A percentile compares a stretch with the other conserved stretches of the same genome.
These are phyloP conservation scores for Xylaria sp. DNA, from an alignment of 2,329 filamentous ascomycete genomes.

Conservation along the genomic window DNA sequence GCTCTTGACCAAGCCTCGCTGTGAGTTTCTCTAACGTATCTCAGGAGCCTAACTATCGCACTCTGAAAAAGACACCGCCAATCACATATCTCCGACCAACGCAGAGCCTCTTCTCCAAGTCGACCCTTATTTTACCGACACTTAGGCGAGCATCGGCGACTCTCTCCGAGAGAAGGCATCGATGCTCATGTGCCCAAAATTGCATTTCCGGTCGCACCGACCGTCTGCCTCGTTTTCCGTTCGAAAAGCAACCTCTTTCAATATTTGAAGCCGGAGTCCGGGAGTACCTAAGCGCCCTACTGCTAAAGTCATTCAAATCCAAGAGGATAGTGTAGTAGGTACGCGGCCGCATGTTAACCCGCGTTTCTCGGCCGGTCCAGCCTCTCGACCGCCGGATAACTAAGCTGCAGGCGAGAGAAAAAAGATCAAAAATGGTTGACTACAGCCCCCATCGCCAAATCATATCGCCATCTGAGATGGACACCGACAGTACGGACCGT, in stretches of 20 bases:
- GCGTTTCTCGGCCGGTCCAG: conserved; percentile 19
- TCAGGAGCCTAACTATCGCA: not conserved
- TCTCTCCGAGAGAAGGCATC: conserved; percentile 21
- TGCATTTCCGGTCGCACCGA: conserved; percentile 30
- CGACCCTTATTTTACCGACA: not conserved
- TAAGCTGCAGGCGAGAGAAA: not conserved
- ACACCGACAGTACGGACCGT: conserved; percentile 13
- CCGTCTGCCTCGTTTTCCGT: not conserved
- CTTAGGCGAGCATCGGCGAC: conserved; percentile 28
- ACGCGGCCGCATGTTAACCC: conserved; percentile 9
- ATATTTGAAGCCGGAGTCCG: conserved; percentile 23
- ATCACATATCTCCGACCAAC: not conserved
- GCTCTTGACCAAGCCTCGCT: not conserved
- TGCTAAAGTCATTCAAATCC: conserved; percentile 1
- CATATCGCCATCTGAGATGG: not conserved
- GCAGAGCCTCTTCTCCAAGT: conserved; percentile 27
- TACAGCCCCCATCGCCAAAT: not conserved
- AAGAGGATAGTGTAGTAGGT: not conserved
- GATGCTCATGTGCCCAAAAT: conserved; percentile 16
- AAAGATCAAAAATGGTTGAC: not conserved
- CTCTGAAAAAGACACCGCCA: not conserved
- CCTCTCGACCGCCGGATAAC: conserved; percentile 4
- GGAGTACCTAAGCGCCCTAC: conserved; percentile 4
- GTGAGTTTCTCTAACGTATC: not conserved
- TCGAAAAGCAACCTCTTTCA: not conserved